Evolutionary conservation across 495 filamentous ascomycete species (phyloP), one percentile per base, ranked within the genome.

Genomic region (Podospora australis): DNA sequence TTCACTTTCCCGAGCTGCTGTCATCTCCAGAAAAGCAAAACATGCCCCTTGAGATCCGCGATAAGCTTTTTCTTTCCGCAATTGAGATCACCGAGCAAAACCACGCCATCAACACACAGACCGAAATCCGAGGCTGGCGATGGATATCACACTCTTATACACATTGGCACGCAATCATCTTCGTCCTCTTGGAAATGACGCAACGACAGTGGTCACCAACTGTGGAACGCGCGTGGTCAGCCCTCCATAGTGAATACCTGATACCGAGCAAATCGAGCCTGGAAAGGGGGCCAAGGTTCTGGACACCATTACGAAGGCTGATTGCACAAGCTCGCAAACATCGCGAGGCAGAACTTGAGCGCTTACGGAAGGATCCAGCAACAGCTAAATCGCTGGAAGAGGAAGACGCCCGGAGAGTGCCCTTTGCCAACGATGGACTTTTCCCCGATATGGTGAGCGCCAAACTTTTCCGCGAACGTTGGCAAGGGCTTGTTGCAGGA

Each of bases 221-320:
- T 3, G 84, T 86, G 2, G 84, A 91, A 36, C 75, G 89, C 3
- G 88, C 86, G 3, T 96, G 90, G 90, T 64, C 68, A n/a, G 84
- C 84, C 0, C 70, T 95, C 7, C 77, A 80, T 36, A 64, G 82
- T 54, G 62, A 70, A 29, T 78, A 74, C 69, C 71, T 73, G 7
- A 63, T 66, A 20, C 66, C 67, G n/a, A 73, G 69, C 10, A 69
- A 78, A 28, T 68, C 70, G 4, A 75, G 70, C 43, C 51, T 44
- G n/a, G 41, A 36, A n/a, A 48, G 53, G 21, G 78, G 74, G n/a
- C 77, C 75, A 62, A 29, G 45, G 21, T 67, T 90, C 1, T 90
- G 85, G 85, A 70, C 78, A 10, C 84, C 86, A 2, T 67, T 91
- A 44, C 73, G 71, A 4, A 82, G 80, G 41, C 67, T 91, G 11